phyloP scores from a whole-genome alignment of 352 stramenopile genomes.

The Globisporangium barbulae region DNA sequence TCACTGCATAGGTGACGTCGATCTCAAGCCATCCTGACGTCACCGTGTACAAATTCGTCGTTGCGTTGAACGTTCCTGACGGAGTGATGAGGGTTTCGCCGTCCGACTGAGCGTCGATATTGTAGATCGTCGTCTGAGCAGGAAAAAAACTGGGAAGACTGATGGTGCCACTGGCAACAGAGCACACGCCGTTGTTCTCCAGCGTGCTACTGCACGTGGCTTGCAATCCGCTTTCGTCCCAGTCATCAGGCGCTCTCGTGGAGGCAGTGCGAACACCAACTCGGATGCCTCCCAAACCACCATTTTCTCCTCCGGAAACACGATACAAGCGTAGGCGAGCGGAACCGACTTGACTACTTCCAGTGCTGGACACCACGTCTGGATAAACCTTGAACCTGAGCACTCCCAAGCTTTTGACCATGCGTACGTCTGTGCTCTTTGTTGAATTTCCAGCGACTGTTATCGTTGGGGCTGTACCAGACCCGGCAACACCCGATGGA shows the following conservation, averaged over 20 bases:
- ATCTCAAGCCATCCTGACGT: constrained; percentile 58
- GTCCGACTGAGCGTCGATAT: constrained; percentile 18
- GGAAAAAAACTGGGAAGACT: constrained; percentile 35
- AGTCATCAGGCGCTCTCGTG: constrained; percentile 20
- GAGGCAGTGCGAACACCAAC: constrained; percentile 38
- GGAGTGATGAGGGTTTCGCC: constrained; percentile 34
- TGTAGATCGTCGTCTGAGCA: constrained; percentile 23
- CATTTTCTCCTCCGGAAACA: constrained; percentile 57
- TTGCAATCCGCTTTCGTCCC: constrained; percentile 36
- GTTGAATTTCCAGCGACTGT: constrained; percentile 45
- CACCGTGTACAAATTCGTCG: constrained; percentile 33
- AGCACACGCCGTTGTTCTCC: constrained; percentile 22
- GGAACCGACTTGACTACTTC: constrained; percentile 50
- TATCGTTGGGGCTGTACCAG: constrained; percentile 24
- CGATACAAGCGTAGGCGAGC: constrained; percentile 55
- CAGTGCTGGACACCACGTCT: constrained; percentile 26
- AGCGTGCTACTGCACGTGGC: constrained; percentile 8
- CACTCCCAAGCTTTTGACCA: constrained; percentile 30
- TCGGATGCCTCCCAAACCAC: constrained; percentile 47
- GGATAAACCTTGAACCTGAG: constrained; percentile 41
- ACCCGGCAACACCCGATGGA: not conserved
- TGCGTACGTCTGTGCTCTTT: constrained; percentile 25
- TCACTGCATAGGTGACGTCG: constrained; percentile 61
- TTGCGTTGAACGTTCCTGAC: constrained; percentile 29
- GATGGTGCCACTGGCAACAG: constrained; percentile 18